Evolutionary conservation across 495 filamentous ascomycete species (phyloP), one percentile per base, ranked within the genome.

Genomic region (Lepraria neglecta): DNA sequence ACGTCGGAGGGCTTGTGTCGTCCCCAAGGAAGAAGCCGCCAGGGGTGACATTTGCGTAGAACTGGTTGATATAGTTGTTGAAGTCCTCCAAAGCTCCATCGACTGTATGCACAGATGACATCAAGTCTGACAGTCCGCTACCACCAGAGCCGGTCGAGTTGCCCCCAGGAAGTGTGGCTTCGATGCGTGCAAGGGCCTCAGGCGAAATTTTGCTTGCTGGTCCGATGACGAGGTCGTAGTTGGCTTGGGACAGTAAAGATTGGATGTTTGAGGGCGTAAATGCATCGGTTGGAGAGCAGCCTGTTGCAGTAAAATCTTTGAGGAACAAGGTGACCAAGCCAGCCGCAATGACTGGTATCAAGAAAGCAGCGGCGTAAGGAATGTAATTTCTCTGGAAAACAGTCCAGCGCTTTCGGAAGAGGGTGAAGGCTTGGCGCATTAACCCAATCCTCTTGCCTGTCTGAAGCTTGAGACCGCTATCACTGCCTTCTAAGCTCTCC

Each of bases 331-430:
- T 88, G 1, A 89, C 86, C 14, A 95, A 68, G 6, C 87, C 89
- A 17, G 88, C 82, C 0, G 89, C 88, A 63, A 87, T 76, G 50
- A 94, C 77, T 3, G 91, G 91, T 30, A 92, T 82, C 1, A 90
- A 57, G 40, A 91, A 77, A 3, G 88, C 89, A 10, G 83, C 84
- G 4, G 80, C 70, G 44, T 87, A 89, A 6, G 89, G 89, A 55
- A 92, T 77, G 73, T 82, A 86, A 67, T 91, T 92, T 46, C 84
- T 78, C 59, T 85, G 85, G 53, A 92, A 76, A 48, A 95, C 87
- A 3, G 86, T 89, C 58, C 81, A 77, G 19, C 91, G 78, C 72
- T 96, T 96, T 44, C 78, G 74, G 69, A 94, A 91, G 15, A 96
- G 71, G 11, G 91, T 84, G 72, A 78, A 82, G 0, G 80, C 81